A percentile compares a stretch with the other conserved stretches of the same genome.
Conservation (phyloP, 805 yeast species). For the Candida anglica region DNA sequence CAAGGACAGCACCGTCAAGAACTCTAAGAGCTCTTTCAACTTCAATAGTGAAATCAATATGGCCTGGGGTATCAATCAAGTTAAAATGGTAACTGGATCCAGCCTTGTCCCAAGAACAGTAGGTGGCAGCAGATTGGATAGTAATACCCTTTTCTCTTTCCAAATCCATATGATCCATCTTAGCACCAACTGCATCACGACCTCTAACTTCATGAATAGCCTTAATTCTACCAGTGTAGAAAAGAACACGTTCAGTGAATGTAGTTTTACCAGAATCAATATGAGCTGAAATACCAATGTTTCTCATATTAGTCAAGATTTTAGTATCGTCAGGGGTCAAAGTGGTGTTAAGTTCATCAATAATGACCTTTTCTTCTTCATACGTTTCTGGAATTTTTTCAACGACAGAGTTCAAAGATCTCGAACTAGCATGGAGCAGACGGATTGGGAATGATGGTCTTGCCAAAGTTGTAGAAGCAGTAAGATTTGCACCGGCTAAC, state of each 20-base stretch:
- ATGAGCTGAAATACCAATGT: conserved; percentile 97
- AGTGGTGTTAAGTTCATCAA: conserved; percentile 52
- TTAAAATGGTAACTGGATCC: conserved; percentile 75
- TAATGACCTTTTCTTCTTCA: conserved; percentile 68
- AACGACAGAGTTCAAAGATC: conserved; percentile 5
- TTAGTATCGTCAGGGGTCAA: conserved; percentile 50
- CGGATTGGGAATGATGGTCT: too few species aligned
- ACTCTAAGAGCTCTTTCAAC: conserved; percentile 98
- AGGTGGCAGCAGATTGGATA: conserved; percentile 98
- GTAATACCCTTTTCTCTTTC: conserved; percentile 99
- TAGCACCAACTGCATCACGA: conserved; percentile 96
- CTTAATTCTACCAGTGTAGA: conserved; percentile 94
- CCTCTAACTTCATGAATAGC: conserved; percentile 98
- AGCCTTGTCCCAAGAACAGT: conserved; percentile 90
- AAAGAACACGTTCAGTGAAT: conserved; percentile 94
- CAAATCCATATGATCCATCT: conserved; percentile 98
- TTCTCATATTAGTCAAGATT: conserved; percentile 64
- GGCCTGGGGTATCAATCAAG: conserved; percentile 97
- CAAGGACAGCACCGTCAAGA: conserved; percentile 95
- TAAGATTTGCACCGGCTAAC: too few species aligned
- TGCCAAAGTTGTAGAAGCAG: too few species aligned
- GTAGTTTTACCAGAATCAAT: conserved; percentile 98
- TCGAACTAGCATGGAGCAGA: too few species aligned
- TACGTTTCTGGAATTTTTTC: conserved; percentile 40
- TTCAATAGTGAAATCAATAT: conserved; percentile 97